Base-by-base conservation (phyloP, 192 early-diverging fungal genomes). In the Gamsiella multidivaricata region DNA sequence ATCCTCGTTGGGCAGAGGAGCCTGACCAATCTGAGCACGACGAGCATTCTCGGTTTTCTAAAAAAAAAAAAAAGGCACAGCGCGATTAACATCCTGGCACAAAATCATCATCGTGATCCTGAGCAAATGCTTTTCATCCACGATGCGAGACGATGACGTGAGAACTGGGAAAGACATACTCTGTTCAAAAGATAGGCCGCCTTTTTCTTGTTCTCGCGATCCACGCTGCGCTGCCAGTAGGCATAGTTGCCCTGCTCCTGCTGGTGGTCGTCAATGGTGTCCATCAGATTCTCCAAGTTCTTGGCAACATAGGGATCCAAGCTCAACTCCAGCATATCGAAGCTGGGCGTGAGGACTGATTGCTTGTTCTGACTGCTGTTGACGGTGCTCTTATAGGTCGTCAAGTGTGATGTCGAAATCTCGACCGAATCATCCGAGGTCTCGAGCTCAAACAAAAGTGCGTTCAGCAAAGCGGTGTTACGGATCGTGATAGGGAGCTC, bases 201-300 rank as follows among this genome's bases (percentile, higher is more conserved):
- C 63, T 91, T 81, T 81, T 90, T 91, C 64, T 86, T 81, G 84
- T 96, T 91, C 74, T 98, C 98, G 79, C 93, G 91, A 63, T 91
- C 90, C 76, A 93, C 84, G 57, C 87, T 91, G 69, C 95, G 91
- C 83, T 98, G 93, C 98, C 98, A 98, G 81, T 94, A 93, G 68
- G 93, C 91, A 87, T 95, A 96, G 71, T 94, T 91, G 87, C 90
- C 91, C 65, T 94, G 92, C 70, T 97, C 93, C 81, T 94, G 94
- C 50, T 90, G 90, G 56, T 97, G 91, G 28, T 93, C 94, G 59
- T 99, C 98, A 28, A 96, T 88, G 15, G 91, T 87, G 32, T 94
- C 92, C 66, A 90, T 84, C 55, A 96, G 82, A 58, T 86, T 84
- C 68, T 95, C 93, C 50, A 95, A 83, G 80, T 94, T 93, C 78